A percentile compares a stretch with the other conserved stretches of the same genome.
Conservation (phyloP, 371 early-diverging fungal genomes). For the Mortierella sp. region DNA sequence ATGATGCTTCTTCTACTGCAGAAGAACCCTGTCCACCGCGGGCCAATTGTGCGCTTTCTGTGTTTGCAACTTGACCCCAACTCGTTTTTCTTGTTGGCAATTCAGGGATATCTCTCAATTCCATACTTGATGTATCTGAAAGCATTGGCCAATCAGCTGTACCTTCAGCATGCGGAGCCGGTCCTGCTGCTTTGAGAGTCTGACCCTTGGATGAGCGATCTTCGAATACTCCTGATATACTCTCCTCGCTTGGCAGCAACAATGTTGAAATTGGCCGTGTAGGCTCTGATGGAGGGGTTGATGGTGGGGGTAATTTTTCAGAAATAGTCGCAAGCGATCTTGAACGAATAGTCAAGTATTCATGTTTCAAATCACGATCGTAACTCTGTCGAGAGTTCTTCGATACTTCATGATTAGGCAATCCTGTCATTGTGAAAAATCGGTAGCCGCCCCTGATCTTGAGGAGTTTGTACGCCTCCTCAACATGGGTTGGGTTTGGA, state of each 20-base stretch:
- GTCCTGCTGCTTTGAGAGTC: not conserved
- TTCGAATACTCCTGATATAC: not conserved
- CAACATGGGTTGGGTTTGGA: slow-evolving; percentile 34
- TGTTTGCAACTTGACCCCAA: slow-evolving; percentile 28
- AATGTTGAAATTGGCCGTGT: slow-evolving; percentile 1
- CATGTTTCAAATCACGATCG: not conserved
- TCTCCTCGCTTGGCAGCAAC: not conserved
- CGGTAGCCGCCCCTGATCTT: slow-evolving; percentile 12
- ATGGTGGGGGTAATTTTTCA: not conserved
- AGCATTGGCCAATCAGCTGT: slow-evolving; percentile 20
- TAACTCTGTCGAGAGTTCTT: not conserved
- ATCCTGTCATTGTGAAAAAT: slow-evolving; percentile 7
- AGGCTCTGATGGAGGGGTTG: not conserved
- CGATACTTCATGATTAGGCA: not conserved
- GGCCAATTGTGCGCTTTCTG: not conserved
- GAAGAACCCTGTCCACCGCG: not conserved
- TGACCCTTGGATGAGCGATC: not conserved
- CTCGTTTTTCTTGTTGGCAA: slow-evolving; percentile 20
- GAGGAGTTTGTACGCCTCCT: slow-evolving; percentile 13
- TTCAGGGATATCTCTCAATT: slow-evolving; percentile 10
- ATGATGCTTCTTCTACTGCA: not conserved
- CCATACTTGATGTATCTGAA: slow-evolving; percentile 4
- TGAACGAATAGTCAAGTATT: not conserved
- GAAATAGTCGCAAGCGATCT: not conserved
- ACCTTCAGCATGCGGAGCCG: not conserved